Base-by-base conservation (phyloP, 768 basidiomycete genomes). In the Termitomyces sp. region DNA sequence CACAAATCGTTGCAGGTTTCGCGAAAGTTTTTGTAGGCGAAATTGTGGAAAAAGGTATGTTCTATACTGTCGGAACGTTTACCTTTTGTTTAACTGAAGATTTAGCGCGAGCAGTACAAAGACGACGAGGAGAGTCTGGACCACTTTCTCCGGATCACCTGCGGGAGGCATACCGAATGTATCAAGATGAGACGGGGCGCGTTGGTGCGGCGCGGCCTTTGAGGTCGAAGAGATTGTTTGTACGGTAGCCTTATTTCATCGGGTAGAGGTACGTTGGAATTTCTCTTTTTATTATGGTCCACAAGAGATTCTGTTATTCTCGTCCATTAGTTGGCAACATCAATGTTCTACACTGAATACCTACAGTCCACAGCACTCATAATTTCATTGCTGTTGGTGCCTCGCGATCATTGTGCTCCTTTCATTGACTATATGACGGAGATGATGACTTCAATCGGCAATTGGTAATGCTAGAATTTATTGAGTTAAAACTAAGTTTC, bases 1-100 rank as follows among this genome's bases (percentile, higher is more conserved):
- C 93, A 1, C 92, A 94, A 60, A 84, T 94, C 43, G 88, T 95
- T 2, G 91, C 92, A 5, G 94, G 94, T 59, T 89, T 96, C 56
- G 80, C 83, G 14, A 96, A 95, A 66, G 91, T 96, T 0, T 96
- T 94, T 58, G 91, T 96, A 3, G 94, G 94, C 3, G 93, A 95
- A 68, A 89, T 96, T 5, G 81, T 94, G 17, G 93, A 94, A 66
- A 89, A 88, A 72, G 92, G 92, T 91, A 48, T 54, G 76, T 64
- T 42, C 0, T 16, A 19, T 45, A 4, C 54, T 44, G 32, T 35
- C 45, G 30, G 11, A 9, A 54, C n/a, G 27, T 23, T 40, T 61
- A 40, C 35, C 23, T 10, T 5, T 60, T 28, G 54, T 34, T 40
- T 10, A 21, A 28, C 17, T 53, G 47, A 7, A 12, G 8, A 9